Base-by-base conservation (phyloP, 1,284 basidiomycete genomes). In the Malassezia vespertilionis region DNA sequence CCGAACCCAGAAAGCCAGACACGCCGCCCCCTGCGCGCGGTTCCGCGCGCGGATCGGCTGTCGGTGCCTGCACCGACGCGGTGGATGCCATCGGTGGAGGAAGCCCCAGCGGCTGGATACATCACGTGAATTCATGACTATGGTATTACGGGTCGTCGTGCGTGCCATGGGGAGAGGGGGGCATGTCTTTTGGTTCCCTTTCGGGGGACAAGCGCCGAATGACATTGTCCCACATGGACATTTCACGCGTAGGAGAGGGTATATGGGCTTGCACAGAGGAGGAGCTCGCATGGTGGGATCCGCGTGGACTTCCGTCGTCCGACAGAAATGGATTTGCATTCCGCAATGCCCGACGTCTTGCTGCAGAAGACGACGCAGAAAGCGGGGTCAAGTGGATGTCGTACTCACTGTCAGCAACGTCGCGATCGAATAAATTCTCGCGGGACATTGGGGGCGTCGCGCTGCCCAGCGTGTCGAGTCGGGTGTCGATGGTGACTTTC, bases 141-240 rank as follows among this genome's bases (percentile, higher is more conserved):
- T n/a, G n/a, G n/a, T n/a, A n/a, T 12, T 28, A 11, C 15, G 20
- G 14, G 3, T n/a, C 31, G n/a, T 33, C 31, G 9, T 17, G 18
- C 33, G 15, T 10, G 18, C 18, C 18, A 2, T 10, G 5, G 2
- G 9, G 17, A 6, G 33, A 7, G 8, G 33, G 18, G 2, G 33
- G 18, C 33, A 33, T 10, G 18, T 33, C 33, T 8, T 10, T 12
- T 21, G 30, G 27, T 3, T 20, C 35, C n/a, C 43, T 35, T 7
- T 46, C 44, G 18, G 32, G 24, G 33, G 46, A 49, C 10, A 49
- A 26, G 7, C 46, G 40, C 34, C 27, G 46, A 40, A 49, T 43
- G 36, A 49, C 31, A 17, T 34, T 21, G 6, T 31, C 44, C 46
- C 46, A 49, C n/a, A 36, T 40, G 21, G 34, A 40, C 34, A 48